Evolutionary conservation across 2,329 filamentous ascomycete species (phyloP).

Genomic region (Cercospora sojina): DNA sequence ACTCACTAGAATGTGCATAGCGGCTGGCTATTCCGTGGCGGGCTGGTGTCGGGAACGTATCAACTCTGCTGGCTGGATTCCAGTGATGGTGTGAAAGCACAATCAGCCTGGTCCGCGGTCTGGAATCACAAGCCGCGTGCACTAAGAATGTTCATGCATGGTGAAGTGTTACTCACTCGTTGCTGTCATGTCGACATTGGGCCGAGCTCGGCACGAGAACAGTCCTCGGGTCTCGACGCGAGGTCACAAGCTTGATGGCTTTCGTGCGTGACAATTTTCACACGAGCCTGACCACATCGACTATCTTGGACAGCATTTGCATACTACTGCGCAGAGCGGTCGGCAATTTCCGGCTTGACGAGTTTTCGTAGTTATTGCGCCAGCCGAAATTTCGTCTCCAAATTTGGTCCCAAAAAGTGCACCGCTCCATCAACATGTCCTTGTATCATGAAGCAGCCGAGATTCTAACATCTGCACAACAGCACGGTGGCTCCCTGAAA

Average conservation of each 20-base stretch:
- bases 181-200: conserved; percentile 3
- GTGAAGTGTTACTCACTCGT: neutral
- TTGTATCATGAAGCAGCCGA: conserved; percentile 90
- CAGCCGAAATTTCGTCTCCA: neutral
- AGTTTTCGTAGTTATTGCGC: neutral
- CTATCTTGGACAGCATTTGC: neutral
- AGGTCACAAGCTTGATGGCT: neutral
- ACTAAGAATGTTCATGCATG: neutral
- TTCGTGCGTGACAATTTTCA: neutral
- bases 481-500: conserved; percentile 80
- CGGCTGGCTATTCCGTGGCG: neutral
- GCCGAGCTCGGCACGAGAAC: conserved; percentile 4
- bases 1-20: conserved; percentile 11
- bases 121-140: neutral
- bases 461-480: conserved; percentile 63
- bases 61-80: neutral
- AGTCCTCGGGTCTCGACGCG: neutral
- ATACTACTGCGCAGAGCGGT: too few species aligned
- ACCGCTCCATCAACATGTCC: conserved; percentile 64
- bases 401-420: neutral
- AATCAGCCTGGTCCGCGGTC: neutral
- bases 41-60: too few species aligned
- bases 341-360: too few species aligned
- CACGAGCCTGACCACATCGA: neutral
- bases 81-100: neutral